Evolutionary conservation across 768 basidiomycete genomes (phyloP).

Genomic region (Calocybe gangraenosa): DNA sequence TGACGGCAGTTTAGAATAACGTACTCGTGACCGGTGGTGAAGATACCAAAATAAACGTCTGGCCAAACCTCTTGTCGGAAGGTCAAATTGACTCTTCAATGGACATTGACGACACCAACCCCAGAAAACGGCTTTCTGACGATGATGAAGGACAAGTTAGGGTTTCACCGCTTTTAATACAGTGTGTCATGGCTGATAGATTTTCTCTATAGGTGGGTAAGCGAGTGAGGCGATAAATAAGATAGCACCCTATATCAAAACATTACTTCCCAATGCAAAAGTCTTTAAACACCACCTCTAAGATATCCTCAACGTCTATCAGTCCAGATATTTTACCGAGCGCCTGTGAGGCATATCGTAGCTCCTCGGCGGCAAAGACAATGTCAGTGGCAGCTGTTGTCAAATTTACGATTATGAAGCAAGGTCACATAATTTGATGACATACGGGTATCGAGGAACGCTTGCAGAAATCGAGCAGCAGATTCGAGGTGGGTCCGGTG

Average conservation of each 20-base stretch:
- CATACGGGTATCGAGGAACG: conserved; percentile 43
- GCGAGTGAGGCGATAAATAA: conserved; percentile 11
- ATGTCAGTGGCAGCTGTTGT: conserved; percentile 58
- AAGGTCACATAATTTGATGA: background rate
- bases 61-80: conserved; percentile 23
- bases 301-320: conserved; percentile 78
- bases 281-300: conserved; percentile 78
- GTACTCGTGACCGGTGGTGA: conserved; percentile 47
- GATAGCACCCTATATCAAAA: background rate
- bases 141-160: conserved; percentile 21
- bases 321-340: conserved; percentile 82
- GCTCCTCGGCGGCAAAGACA: conserved; percentile 81
- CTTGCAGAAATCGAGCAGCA: conserved; percentile 56
- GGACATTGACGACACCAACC: conserved; percentile 21
- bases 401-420: too few species aligned
- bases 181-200: background rate
- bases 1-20: conserved; percentile 24
- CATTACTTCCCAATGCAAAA: conserved; percentile 82
- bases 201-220: conserved; percentile 14
- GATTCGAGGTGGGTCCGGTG: conserved; percentile 75
- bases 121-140: conserved; percentile 19
- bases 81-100: conserved; percentile 16
- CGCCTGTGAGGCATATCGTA: conserved; percentile 80
- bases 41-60: conserved; percentile 42
- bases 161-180: background rate